Conservation (phyloP, 768 basidiomycete genomes). For the Serendipita sp. region DNA sequence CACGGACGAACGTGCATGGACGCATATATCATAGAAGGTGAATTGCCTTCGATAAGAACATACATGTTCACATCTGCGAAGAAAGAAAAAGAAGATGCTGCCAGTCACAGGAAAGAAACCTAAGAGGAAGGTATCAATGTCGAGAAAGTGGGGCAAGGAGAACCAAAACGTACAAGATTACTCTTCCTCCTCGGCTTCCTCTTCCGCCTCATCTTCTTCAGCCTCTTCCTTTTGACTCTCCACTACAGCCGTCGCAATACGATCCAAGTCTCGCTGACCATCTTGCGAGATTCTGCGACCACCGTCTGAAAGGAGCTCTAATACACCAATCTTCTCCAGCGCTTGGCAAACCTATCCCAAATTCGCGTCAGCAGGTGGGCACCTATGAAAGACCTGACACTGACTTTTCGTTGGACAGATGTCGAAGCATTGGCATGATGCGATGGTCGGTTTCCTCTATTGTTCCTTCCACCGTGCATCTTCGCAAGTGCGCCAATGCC, state of each 20-base stretch:
- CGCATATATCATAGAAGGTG: too few relatives aligned
- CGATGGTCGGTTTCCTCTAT: conserved; percentile 90
- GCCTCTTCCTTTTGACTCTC: conserved; percentile 61
- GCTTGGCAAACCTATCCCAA: conserved; percentile 49
- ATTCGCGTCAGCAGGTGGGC: background rate
- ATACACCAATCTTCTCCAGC: conserved; percentile 95
- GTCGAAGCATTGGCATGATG: conserved; percentile 80
- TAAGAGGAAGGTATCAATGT: too few relatives aligned
- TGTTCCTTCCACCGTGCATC: conserved; percentile 91
- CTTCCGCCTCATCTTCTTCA: conserved; percentile 60
- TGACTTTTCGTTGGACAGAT: conserved; percentile 79
- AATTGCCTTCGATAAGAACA: too few relatives aligned
- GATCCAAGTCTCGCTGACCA: conserved; percentile 88
- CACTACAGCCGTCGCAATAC: conserved; percentile 79
- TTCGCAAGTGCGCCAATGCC: conserved; percentile 87
- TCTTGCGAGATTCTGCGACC: conserved; percentile 94
- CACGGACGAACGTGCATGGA: too few relatives aligned
- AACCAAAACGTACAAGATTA: conserved; percentile 14
- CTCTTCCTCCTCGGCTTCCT: conserved; percentile 42
- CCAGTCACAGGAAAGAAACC: too few relatives aligned
- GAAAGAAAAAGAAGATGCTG: too few relatives aligned
- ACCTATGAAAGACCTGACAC: background rate
- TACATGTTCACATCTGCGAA: too few relatives aligned
- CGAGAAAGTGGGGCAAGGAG: too few relatives aligned
- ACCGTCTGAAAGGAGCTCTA: conserved; percentile 85